A percentile compares a stretch with the other conserved stretches of the same genome.
Conservation (phyloP, 1,139 yeast species). For the Taiozyma sp. region DNA sequence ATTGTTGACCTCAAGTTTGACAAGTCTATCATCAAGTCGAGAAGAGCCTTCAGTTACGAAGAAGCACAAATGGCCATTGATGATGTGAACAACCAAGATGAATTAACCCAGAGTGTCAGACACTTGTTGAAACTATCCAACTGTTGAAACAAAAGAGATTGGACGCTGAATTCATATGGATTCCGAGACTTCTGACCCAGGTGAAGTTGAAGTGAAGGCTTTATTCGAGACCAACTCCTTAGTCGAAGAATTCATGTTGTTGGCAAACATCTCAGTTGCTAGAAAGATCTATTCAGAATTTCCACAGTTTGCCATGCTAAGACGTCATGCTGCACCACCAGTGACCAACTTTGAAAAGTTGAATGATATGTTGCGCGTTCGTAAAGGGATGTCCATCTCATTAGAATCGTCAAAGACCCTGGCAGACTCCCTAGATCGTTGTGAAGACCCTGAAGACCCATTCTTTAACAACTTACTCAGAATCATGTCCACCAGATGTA, state of each 20-base stretch:
- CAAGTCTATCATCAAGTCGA: slow-evolving; percentile 85
- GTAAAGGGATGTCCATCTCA: slow-evolving; percentile 75
- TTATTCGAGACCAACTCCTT: slow-evolving; percentile 87
- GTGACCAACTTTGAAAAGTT: slow-evolving; percentile 85
- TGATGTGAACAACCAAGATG: slow-evolving; percentile 73
- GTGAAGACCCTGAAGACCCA: slow-evolving; percentile 77
- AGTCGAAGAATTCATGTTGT: slow-evolving; percentile 97
- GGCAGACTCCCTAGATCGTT: slow-evolving; percentile 90
- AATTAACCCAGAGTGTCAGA: slow-evolving; percentile 86
- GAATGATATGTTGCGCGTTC: slow-evolving; percentile 84
- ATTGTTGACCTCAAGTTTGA: slow-evolving; percentile 79
- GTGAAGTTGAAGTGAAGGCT: slow-evolving; percentile 89
- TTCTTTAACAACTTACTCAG: slow-evolving; percentile 92
- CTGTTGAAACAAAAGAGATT: slow-evolving; percentile 80
- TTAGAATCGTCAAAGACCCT: slow-evolving; percentile 85
- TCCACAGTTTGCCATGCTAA: slow-evolving; percentile 97
- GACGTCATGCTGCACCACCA: slow-evolving; percentile 97
- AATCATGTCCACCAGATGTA: slow-evolving; percentile 97
- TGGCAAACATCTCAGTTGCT: slow-evolving; percentile 96
- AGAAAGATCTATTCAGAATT: slow-evolving; percentile 85
- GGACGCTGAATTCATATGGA: slow-evolving; percentile 95
- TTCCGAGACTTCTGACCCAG: slow-evolving; percentile 95
- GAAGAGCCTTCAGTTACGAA: slow-evolving; percentile 95
- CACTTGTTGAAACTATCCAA: slow-evolving; percentile 69
- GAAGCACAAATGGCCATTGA: slow-evolving; percentile 91